Evolutionary conservation across 2,329 filamentous ascomycete species (phyloP), one percentile per base, ranked within the genome.

Genomic region (Pseudocercospora macadamiae): DNA sequence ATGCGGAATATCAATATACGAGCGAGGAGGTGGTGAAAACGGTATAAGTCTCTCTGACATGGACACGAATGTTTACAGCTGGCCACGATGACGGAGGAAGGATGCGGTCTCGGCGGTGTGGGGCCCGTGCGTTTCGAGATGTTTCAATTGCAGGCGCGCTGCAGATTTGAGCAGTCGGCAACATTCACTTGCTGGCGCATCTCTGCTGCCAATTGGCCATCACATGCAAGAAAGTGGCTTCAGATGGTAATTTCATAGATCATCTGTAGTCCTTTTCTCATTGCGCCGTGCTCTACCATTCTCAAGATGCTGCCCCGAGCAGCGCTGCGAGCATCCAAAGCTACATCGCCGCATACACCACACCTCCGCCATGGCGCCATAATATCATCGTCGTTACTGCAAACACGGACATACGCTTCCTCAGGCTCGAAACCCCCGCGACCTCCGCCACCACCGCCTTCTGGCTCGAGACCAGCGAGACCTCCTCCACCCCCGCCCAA

Each of bases 251-350:
- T 26, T 7, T 14, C 42, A 12, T 47, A 23, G 12, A 32, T 32
- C 21, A 19, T 4, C 42, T 26, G 14, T 21, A 19, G 16, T 16
- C 18, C 18, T 16, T 42, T 16, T 42, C 10, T n/a, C 3, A 37
- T 26, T 8, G n/a, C 37, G 21, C 4, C 25, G 18, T 32, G 32
- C 57, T 14, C 25, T 47, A 21, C 37, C 32, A 19, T 26, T 26
- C 48, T 19, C 23, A 55, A 57, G 36, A 73, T 73, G 71, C 71
- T 73, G 45, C 62, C 67, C 25, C 71, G 69, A 64, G 70, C 68
- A 52, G 42, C 42, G 23, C 64, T 67, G 51, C 57, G 63, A 57
- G 64, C 66, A 34, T 59, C 64, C 45, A 66, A 59, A 54, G 64
- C 64, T 32, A 61, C 59, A 39, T 30, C 55, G 51, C 36, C 47